Evolutionary conservation across 768 basidiomycete species (phyloP).

Genomic region (Cystofilobasidium macerans): DNA sequence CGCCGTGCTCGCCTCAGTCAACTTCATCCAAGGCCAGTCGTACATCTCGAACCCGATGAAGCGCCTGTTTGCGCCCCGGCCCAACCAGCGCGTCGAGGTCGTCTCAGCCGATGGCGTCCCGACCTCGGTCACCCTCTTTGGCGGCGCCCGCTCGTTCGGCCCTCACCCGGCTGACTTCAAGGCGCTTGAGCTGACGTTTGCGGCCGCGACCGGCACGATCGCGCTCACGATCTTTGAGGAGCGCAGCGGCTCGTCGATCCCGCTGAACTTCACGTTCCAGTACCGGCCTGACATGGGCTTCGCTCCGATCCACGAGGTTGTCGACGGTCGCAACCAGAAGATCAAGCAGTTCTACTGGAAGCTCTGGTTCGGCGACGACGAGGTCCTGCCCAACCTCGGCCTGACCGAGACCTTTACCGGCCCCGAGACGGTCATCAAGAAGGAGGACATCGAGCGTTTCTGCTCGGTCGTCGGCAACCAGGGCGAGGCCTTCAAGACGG

Average conservation of each 20-base stretch:
- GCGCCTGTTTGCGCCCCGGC: slow-evolving; percentile 71
- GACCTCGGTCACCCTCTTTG: slow-evolving; percentile 54
- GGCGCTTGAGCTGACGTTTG: slow-evolving; percentile 62
- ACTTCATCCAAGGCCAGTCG: slow-evolving; percentile 71
- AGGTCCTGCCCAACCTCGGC: slow-evolving; percentile 62
- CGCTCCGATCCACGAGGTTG: slow-evolving; percentile 85
- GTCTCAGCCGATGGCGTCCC: slow-evolving; percentile 37
- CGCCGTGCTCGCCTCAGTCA: slow-evolving; percentile 68
- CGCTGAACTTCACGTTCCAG: slow-evolving; percentile 66
- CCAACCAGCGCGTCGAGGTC: slow-evolving; percentile 65
- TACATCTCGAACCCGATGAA: slow-evolving; percentile 83
- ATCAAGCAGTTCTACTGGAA: slow-evolving; percentile 98
- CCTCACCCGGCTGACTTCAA: slow-evolving; percentile 65
- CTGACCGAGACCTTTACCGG: slow-evolving; percentile 73
- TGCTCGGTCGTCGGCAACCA: slow-evolving; percentile 89
- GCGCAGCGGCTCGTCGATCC: slow-evolving; percentile 60
- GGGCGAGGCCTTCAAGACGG: slow-evolving; percentile 75
- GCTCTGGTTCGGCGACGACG: slow-evolving; percentile 87
- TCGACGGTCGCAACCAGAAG: slow-evolving; percentile 65
- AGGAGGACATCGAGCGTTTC: slow-evolving; percentile 70
- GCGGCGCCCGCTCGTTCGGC: slow-evolving; percentile 69
- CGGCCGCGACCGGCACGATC: slow-evolving; percentile 49
- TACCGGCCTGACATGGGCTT: slow-evolving; percentile 82
- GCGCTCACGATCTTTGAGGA: slow-evolving; percentile 71
- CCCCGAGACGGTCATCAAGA: slow-evolving; percentile 62